Conservation (phyloP, 2,329 filamentous ascomycete species). For the Aaosphaeria arxii region DNA sequence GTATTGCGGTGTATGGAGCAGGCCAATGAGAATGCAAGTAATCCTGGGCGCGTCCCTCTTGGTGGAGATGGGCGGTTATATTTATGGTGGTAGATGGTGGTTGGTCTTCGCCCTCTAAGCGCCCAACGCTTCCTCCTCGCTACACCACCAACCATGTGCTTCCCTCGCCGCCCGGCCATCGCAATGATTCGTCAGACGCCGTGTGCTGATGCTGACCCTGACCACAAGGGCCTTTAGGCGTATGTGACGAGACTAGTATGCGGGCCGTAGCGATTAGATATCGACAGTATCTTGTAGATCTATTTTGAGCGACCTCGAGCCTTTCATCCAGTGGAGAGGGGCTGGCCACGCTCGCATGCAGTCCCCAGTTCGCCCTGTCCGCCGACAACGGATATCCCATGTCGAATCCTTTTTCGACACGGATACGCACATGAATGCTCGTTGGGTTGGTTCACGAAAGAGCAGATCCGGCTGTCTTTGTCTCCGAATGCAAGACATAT, state of each 20-base stretch:
- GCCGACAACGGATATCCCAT: conserved; percentile 14
- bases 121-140: conserved; percentile 29
- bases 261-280: conserved; percentile 26
- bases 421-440: background rate
- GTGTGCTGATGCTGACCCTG: conserved; percentile 26
- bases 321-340: conserved; percentile 1
- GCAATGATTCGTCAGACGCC: conserved; percentile 23
- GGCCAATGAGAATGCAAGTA: conserved; percentile 30
- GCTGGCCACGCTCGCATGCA: too few relatives aligned
- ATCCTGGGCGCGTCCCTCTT: conserved; percentile 30
- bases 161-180: conserved; percentile 9
- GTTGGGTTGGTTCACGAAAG: conserved; percentile 3
- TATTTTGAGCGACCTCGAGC: conserved; percentile 27
- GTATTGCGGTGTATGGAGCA: conserved; percentile 18
- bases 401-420: conserved; percentile 2
- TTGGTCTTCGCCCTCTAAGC: conserved; percentile 23
- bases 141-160: conserved; percentile 20
- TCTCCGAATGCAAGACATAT: conserved; percentile 6
- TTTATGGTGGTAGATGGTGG: conserved; percentile 33
- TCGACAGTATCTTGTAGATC: conserved; percentile 17
- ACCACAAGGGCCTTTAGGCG: conserved; percentile 15
- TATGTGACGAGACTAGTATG: conserved; percentile 26
- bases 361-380: conserved; percentile 5
- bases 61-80: conserved; percentile 31
- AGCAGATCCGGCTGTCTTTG: conserved; percentile 10